A percentile compares a stretch with the other conserved stretches of the same genome.
Conservation (phyloP, 1,284 basidiomycete species). For the Ganoderma leucocontextum region DNA sequence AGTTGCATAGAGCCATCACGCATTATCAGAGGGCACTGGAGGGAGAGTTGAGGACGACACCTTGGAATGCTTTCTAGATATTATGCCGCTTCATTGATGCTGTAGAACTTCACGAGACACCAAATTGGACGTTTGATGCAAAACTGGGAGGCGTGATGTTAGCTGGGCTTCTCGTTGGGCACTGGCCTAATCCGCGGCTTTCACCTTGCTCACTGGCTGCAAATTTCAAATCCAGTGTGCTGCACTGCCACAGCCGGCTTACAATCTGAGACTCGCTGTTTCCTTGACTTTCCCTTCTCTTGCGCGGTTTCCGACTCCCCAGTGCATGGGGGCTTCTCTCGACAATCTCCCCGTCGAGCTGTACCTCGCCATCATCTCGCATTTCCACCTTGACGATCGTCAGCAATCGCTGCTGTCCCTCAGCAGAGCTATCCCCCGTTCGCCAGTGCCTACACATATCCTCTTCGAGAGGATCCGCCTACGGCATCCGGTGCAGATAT, state of each 20-base stretch:
- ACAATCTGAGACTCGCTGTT: too few species aligned
- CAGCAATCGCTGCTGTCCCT: conserved; percentile 59
- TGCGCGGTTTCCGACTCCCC: too few species aligned
- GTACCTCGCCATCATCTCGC: conserved; percentile 59
- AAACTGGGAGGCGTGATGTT: too few species aligned
- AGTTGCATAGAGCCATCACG: conserved; percentile 15
- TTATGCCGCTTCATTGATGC: not conserved
- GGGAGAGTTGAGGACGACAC: conserved; percentile 3
- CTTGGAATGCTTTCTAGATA: conserved; percentile 19
- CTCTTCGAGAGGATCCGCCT: conserved; percentile 62
- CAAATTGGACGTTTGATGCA: too few species aligned
- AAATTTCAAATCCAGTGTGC: too few species aligned
- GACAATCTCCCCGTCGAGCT: conserved; percentile 62
- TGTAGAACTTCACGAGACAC: not conserved
- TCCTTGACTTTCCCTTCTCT: too few species aligned
- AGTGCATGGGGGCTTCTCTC: conserved; percentile 24
- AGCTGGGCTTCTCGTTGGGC: too few species aligned
- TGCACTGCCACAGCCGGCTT: too few species aligned
- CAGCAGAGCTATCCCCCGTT: conserved; percentile 60
- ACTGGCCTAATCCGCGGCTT: too few species aligned
- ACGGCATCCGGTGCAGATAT: conserved; percentile 51
- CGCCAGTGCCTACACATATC: conserved; percentile 57
- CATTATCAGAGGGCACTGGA: conserved; percentile 16
- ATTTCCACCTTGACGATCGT: conserved; percentile 49
- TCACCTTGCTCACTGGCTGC: too few species aligned